phyloP scores from a whole-genome alignment of 192 early-diverging fungal genomes.

The Umbelopsis vinacea region DNA sequence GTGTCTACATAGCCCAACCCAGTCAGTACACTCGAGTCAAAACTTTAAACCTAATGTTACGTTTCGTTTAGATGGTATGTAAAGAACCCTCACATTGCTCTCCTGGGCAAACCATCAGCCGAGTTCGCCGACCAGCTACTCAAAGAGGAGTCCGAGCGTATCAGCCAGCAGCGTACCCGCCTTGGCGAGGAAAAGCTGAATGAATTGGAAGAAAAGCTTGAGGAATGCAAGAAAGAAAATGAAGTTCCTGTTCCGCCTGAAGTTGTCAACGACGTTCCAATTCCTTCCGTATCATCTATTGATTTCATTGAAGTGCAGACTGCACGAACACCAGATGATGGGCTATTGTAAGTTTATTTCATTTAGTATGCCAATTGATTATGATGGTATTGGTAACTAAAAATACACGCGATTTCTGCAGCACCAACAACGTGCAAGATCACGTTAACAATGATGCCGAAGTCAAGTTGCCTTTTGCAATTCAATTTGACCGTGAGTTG shows the following conservation, averaged over 20 bases:
- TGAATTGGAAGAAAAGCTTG: constrained; percentile 49
- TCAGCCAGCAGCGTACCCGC: constrained; percentile 48
- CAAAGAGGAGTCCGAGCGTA: constrained; percentile 54
- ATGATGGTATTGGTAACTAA: neutral
- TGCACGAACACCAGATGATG: constrained; percentile 46
- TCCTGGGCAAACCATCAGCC: constrained; percentile 61
- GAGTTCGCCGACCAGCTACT: constrained; percentile 51
- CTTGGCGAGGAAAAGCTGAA: constrained; percentile 53
- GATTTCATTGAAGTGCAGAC: constrained; percentile 54
- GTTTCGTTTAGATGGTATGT: constrained; percentile 46
- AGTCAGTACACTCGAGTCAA: neutral
- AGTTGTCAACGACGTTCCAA: constrained; percentile 58
- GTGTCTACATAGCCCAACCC: neutral
- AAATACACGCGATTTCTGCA: neutral
- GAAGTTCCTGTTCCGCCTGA: constrained; percentile 56
- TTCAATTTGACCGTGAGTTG: constrained; percentile 59
- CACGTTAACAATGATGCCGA: constrained; percentile 51
- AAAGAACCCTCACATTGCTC: constrained; percentile 45
- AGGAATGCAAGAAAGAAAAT: constrained; percentile 54
- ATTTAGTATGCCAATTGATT: too few species aligned
- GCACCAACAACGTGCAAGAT: constrained; percentile 51
- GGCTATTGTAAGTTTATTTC: constrained; percentile 41
- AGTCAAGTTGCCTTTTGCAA: constrained; percentile 52
- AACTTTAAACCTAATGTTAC: neutral
- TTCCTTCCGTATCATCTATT: constrained; percentile 55